Evolutionary conservation across 345 rosid genomes (phyloP).

Genomic region (Syzygium aqueum): DNA sequence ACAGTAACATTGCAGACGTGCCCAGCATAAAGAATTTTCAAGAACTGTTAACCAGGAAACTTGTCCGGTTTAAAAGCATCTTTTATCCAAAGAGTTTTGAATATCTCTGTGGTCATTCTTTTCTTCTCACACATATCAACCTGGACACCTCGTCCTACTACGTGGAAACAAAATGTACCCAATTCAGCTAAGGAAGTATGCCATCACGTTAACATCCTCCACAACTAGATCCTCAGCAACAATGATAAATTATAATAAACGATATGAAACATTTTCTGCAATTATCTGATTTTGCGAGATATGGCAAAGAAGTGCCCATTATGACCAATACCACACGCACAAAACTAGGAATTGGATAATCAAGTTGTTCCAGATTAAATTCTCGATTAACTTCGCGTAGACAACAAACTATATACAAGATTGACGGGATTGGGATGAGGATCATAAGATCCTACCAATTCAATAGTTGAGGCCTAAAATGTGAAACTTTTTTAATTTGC

Average conservation of each 20-base stretch:
- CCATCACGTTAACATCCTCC: background rate
- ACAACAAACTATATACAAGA: background rate
- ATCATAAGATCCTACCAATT: background rate
- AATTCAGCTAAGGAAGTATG: background rate
- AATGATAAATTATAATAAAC: background rate
- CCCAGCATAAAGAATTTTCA: background rate
- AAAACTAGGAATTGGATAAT: background rate
- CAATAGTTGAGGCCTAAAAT: background rate
- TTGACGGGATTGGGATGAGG: background rate
- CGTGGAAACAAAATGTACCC: background rate
- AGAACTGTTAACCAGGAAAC: background rate
- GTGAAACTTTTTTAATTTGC: background rate
- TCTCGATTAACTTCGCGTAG: background rate
- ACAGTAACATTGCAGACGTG: background rate
- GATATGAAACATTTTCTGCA: background rate
- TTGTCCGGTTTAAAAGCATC: background rate
- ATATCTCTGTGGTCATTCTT: background rate
- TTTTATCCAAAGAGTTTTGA: background rate
- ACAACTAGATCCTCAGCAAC: background rate
- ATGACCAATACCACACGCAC: background rate
- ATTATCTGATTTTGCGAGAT: background rate
- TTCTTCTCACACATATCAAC: background rate
- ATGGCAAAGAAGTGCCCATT: background rate
- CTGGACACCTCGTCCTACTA: background rate
- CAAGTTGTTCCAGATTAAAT: background rate